phyloP scores from a whole-genome alignment of 75 land plant genomes.

The Azolla pinnata region DNA sequence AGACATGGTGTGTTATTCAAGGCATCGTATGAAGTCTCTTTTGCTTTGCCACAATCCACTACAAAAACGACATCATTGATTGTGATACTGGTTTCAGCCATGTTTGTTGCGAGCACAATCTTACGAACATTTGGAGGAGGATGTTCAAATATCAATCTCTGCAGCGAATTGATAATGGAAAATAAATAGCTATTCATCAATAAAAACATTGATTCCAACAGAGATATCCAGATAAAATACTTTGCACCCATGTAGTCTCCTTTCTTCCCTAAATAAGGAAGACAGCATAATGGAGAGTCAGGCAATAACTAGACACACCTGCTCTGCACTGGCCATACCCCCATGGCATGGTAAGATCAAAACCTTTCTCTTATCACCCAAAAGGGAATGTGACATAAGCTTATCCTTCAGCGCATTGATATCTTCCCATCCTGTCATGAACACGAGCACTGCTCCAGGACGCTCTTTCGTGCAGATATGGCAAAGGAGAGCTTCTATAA shows the following conservation, averaged over 20 bases:
- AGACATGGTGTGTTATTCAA: constrained; percentile 95
- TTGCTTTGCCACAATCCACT: constrained; percentile 95
- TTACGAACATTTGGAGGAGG: constrained; percentile 86
- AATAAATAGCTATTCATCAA: too few relatives aligned
- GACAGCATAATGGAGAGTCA: too few relatives aligned
- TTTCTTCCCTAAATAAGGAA: too few relatives aligned
- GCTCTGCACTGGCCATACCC: constrained; percentile 93
- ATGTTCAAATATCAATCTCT: constrained; percentile 82
- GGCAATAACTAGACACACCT: constrained; percentile 35
- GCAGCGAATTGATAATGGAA: constrained; percentile 12
- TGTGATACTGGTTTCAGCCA: constrained; percentile 99
- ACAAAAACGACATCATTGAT: constrained; percentile 97
- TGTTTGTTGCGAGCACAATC: constrained; percentile 96
- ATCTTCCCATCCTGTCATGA: constrained; percentile 99
- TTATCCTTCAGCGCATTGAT: constrained; percentile 79
- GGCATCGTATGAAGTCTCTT: constrained; percentile 97
- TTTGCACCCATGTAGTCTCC: too few relatives aligned
- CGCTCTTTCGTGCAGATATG: constrained; percentile 75
- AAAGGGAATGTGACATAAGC: constrained; percentile 65
- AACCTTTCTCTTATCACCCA: constrained; percentile 75
- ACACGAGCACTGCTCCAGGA: constrained; percentile 86
- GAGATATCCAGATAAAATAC: too few relatives aligned
- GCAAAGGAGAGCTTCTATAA: constrained; percentile 76
- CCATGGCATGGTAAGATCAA: constrained; percentile 85
- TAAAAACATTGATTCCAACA: too few relatives aligned